Evolutionary conservation across 2,329 filamentous ascomycete species (phyloP).

Genomic region (Alternaria hordeiaustralica): DNA sequence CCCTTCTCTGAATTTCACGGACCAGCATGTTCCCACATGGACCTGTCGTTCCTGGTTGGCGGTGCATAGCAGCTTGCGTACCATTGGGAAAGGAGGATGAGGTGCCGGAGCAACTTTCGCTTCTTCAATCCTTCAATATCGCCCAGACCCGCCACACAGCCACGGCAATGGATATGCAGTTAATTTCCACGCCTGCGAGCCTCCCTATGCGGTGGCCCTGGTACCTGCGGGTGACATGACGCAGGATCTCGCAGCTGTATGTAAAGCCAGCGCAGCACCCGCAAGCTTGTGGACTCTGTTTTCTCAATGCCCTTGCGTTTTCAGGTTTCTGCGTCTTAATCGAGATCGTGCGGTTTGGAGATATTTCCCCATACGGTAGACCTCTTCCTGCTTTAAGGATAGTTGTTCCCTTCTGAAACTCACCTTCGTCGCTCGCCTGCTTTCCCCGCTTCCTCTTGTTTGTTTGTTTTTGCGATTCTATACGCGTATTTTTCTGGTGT

Average conservation of each 20-base stretch:
- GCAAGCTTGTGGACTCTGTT: slow-evolving; percentile 11
- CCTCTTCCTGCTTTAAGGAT: slow-evolving; percentile 11
- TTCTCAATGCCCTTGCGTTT: slow-evolving; percentile 4
- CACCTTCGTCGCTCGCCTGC: not conserved
- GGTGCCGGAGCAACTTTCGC: not conserved
- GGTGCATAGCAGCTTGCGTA: not conserved
- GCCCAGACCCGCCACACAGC: slow-evolving; percentile 19
- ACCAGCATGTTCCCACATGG: slow-evolving; percentile 16
- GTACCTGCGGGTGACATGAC: slow-evolving; percentile 25
- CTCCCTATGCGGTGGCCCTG: slow-evolving; percentile 9
- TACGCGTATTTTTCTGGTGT: slow-evolving; percentile 7
- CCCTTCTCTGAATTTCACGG: slow-evolving; percentile 5
- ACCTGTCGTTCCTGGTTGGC: slow-evolving; percentile 1
- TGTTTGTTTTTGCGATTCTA: slow-evolving; percentile 4
- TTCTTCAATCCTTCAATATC: slow-evolving; percentile 9
- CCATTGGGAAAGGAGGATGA: not conserved
- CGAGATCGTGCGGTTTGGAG: slow-evolving; percentile 11
- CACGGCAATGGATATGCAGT: slow-evolving; percentile 7
- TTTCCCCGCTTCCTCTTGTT: slow-evolving; percentile 3
- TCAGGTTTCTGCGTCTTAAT: slow-evolving; percentile 16
- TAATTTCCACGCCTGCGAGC: slow-evolving; percentile 23
- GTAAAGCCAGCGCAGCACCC: slow-evolving; percentile 26
- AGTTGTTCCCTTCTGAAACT: slow-evolving; percentile 10
- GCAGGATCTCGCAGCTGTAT: slow-evolving; percentile 7
- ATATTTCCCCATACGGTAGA: slow-evolving; percentile 7